Evolutionary conservation across 208 protist genomes (phyloP), one percentile per base, ranked within the genome.

Genomic region (Wallacemonas rigidus): DNA sequence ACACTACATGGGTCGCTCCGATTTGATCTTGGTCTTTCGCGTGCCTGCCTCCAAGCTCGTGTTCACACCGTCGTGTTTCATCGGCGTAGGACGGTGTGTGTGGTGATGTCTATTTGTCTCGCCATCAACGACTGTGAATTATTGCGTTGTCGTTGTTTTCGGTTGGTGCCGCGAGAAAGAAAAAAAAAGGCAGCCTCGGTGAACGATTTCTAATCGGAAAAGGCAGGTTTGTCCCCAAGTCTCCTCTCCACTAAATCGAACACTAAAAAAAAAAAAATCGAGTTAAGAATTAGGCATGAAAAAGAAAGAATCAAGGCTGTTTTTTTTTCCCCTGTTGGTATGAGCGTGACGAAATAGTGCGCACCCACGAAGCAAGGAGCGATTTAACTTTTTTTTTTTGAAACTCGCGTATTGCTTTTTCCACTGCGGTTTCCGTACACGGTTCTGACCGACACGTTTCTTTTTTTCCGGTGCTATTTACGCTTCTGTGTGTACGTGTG

Each of bases 171-270:
- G 5, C 0, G 8, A 6, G 7, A 17, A 36, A 60, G 56, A 72
- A 4, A 63, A 45, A 48, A 17, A 50, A 26, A 26, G 26, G 26
- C 26, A 50, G 55, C 53, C 41, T 51, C 11, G 44, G 57, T 38
- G 57, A 61, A 53, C 15, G 51, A 41, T 15, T 8, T 58, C 54
- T 72, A 58, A 54, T 47, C 9, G 44, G 57, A 17, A 58, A 36
- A 43, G 50, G 68, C 68, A 58, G 68, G 68, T 72, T 72, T 72
- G 68, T 72, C 68, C 68, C 68, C 68, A 72, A 63, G 45, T 72
- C 54, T 72, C 68, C 50, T 58, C 48, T 58, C 51, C 44, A 72
- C 44, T 12, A 48, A 55, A 43, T 55, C 35, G 26, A 62, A 65
- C 51, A 69, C 71, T 50, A 41, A 58, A 65, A 68, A 43, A 71